phyloP scores from a whole-genome alignment of 2,329 filamentous ascomycete genomes.

The Microsporum canis region DNA sequence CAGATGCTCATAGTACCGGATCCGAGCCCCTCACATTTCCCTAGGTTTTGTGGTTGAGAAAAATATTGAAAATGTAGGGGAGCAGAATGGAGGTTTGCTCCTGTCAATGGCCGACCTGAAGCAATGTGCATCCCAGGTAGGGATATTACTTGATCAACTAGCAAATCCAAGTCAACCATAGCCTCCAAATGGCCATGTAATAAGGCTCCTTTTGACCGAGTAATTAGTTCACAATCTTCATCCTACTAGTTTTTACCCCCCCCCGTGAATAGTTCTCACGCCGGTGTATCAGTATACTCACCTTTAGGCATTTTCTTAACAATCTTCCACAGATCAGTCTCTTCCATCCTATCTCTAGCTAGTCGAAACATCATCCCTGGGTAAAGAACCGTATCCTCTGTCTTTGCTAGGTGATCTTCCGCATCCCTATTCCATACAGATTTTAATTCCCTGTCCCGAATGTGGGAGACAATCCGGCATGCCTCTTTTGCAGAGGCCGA shows the following conservation, averaged over 20 bases:
- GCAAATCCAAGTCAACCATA: slow-evolving; percentile 75
- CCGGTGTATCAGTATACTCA: slow-evolving; percentile 17
- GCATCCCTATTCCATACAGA: slow-evolving; percentile 66
- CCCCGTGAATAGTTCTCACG: not conserved
- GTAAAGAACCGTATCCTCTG: slow-evolving; percentile 51
- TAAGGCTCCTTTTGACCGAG: slow-evolving; percentile 36
- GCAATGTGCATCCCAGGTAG: slow-evolving; percentile 63
- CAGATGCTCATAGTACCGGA: slow-evolving; percentile 48
- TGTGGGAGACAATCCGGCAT: slow-evolving; percentile 65
- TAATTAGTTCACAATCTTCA: not conserved
- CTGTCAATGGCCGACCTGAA: slow-evolving; percentile 47
- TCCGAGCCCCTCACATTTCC: not conserved
- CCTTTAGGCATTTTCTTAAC: slow-evolving; percentile 87
- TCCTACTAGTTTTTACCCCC: not conserved
- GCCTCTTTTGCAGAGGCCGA: slow-evolving; percentile 70
- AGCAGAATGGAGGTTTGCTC: slow-evolving; percentile 43
- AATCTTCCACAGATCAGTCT: slow-evolving; percentile 75
- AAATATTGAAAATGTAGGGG: slow-evolving; percentile 53
- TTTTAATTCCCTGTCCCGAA: slow-evolving; percentile 63
- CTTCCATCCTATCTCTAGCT: slow-evolving; percentile 72
- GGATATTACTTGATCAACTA: slow-evolving; percentile 58
- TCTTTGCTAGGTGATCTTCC: slow-evolving; percentile 56
- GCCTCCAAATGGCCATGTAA: slow-evolving; percentile 84
- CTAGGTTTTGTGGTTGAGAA: slow-evolving; percentile 26
- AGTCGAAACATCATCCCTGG: slow-evolving; percentile 89